phyloP scores from a whole-genome alignment of 345 rosid species.

The Durio zibethinus region DNA sequence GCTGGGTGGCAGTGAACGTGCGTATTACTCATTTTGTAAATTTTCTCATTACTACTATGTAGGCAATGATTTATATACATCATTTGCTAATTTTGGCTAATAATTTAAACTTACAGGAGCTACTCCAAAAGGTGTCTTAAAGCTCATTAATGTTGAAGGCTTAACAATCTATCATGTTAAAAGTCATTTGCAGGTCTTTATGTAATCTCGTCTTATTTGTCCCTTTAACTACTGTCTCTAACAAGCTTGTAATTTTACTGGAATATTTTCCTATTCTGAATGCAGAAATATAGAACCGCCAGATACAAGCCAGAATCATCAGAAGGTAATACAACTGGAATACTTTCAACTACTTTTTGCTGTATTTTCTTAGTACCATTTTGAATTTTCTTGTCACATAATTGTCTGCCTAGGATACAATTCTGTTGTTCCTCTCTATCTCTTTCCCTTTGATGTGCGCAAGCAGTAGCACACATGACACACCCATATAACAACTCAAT shows the following conservation, averaged over 20 bases:
- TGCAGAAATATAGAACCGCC: slow-evolving; percentile 95
- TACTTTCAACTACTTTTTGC: background rate
- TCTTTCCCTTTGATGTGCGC: background rate
- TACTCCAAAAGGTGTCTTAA: slow-evolving; percentile 88
- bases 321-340: slow-evolving; percentile 34
- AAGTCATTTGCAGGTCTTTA: slow-evolving; percentile 87
- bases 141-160: slow-evolving; percentile 70
- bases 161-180: slow-evolving; percentile 94
- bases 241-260: slow-evolving; percentile 12
- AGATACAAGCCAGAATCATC: slow-evolving; percentile 74
- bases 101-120: slow-evolving; percentile 57
- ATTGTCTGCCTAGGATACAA: background rate
- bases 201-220: slow-evolving; percentile 12
- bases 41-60: slow-evolving; percentile 1
- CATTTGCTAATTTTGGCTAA: slow-evolving; percentile 9
- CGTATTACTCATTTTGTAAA: slow-evolving; percentile 24
- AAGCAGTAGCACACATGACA: background rate
- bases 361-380: background rate
- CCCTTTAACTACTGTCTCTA: background rate
- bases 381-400: background rate
- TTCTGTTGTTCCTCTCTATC: background rate
- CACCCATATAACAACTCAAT: background rate
- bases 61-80: background rate
- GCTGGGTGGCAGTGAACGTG: slow-evolving; percentile 90
- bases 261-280: slow-evolving; percentile 19